Evolutionary conservation across 345 rosid species (phyloP), one percentile per base, ranked within the genome.

Genomic region (Brassica cretica): DNA sequence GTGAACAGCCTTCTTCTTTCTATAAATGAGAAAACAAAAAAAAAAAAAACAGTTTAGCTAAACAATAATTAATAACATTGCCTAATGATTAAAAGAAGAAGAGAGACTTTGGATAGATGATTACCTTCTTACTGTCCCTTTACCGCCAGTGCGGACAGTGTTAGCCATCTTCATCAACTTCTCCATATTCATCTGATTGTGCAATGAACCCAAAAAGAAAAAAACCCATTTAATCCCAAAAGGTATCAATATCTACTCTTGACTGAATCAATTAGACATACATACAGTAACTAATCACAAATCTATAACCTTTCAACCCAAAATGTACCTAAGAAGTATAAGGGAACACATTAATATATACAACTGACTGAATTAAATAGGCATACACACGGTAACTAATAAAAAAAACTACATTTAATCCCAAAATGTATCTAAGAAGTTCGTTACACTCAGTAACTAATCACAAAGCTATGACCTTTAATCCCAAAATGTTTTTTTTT

Each of bases 1-100:
- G 83, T 95, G 99, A 19, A 95, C 89, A 25, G 99, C 99, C 89
- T 95, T 95, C 96, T 95, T 93, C 98, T 95, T 95, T 76, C 99
- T 95, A 73, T n/a, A 64, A 51, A 51, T 55, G 14, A 21, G 25
- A 74, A 2, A 2, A 11, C 53, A 51, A 7, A 46, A 41, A 24
- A 27, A 24, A 27, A 1, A 16, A 39, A 46, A 46, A 46, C 55
- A 46, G 16, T 14, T 46, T 46, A 46, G 15, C n/a, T 25, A 25
- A 25, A 25, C 49, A 41, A 41, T 14, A 41, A 25, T 25, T 37
- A 37, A 37, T 1, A 58, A 55, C 35, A 32, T 11, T 8, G 2
- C n/a, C 21, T n/a, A 64, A 64, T 16, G 70, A 15, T 33, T 1
- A 2, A 39, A 37, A 37, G 9, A 39, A 39, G 1, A 9, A 6